A percentile compares a stretch with the other conserved stretches of the same genome.
These are phyloP conservation scores for Microdochium bolleyi DNA, from an alignment of 2,329 filamentous ascomycete genomes.

Conservation along the genomic window DNA sequence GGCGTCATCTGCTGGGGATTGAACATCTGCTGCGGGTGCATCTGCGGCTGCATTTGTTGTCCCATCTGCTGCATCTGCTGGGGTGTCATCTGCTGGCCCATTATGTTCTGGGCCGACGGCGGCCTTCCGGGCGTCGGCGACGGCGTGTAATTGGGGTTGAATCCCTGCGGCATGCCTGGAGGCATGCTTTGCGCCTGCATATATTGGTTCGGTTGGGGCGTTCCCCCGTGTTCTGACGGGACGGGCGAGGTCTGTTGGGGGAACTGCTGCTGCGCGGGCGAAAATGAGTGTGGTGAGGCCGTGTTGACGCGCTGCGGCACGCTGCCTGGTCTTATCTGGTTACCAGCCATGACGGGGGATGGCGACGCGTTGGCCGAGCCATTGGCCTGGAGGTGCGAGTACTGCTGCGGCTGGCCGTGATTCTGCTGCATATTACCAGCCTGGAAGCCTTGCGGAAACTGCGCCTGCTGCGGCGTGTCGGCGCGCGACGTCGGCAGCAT, in stretches of 20 bases:
- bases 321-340: slow-evolving; percentile 63
- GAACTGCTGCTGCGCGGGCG: slow-evolving; percentile 66
- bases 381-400: slow-evolving; percentile 75
- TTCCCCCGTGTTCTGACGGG: slow-evolving; percentile 66
- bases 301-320: slow-evolving; percentile 80
- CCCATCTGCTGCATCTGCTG: slow-evolving; percentile 23
- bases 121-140: slow-evolving; percentile 48
- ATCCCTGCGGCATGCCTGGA: slow-evolving; percentile 48
- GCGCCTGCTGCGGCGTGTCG: slow-evolving; percentile 79
- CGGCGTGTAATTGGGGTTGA: slow-evolving; percentile 50
- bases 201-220: slow-evolving; percentile 66
- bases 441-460: slow-evolving; percentile 60
- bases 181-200: slow-evolving; percentile 44
- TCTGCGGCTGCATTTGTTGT: slow-evolving; percentile 27
- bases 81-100: slow-evolving; percentile 28
- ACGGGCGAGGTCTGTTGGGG: slow-evolving; percentile 66
- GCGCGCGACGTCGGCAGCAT: slow-evolving; percentile 78
- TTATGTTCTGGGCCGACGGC: slow-evolving; percentile 45
- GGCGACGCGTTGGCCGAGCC: slow-evolving; percentile 80
- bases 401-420: slow-evolving; percentile 59
- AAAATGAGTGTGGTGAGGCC: slow-evolving; percentile 86
- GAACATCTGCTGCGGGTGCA: slow-evolving; percentile 16
- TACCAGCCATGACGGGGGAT: slow-evolving; percentile 78
- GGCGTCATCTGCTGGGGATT: slow-evolving; percentile 9
- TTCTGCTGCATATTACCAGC: slow-evolving; percentile 54